Evolutionary conservation across 495 filamentous ascomycete species (phyloP).

Genomic region (Rostrohypoxylon terebratum): DNA sequence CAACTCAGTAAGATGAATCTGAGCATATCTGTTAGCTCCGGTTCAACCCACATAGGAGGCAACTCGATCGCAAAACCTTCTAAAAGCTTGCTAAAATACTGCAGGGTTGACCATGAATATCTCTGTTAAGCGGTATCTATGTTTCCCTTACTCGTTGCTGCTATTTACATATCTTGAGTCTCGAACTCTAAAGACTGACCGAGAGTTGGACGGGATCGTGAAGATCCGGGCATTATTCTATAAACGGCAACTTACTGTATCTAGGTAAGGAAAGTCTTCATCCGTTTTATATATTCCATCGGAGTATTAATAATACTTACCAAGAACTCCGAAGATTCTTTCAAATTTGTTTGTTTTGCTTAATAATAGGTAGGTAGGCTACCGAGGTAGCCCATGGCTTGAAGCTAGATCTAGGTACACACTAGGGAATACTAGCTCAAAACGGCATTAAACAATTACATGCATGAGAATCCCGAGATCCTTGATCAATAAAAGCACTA

Average conservation of each 20-base stretch:
- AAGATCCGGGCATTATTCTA: constrained; percentile 4
- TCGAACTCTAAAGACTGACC: background rate
- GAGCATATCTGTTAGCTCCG: background rate
- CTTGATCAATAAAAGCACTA: background rate
- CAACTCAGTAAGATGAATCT: background rate
- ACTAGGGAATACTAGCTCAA: background rate
- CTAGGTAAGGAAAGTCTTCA: background rate
- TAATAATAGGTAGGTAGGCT: background rate
- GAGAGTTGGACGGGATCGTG: background rate
- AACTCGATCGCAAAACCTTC: background rate
- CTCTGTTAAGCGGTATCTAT: background rate
- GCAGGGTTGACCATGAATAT: background rate
- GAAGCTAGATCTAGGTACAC: background rate
- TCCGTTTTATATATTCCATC: background rate
- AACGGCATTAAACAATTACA: background rate
- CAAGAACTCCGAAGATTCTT: background rate
- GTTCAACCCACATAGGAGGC: background rate
- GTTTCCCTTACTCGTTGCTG: background rate
- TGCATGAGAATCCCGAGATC: background rate
- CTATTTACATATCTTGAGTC: background rate
- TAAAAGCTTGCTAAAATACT: constrained; percentile 4
- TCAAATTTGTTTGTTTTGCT: background rate
- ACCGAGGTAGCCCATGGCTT: background rate
- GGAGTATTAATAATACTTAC: background rate
- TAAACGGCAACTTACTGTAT: constrained; percentile 18